Conservation (phyloP, 495 filamentous ascomycete genomes). For the Annulohypoxylon moriforme region DNA sequence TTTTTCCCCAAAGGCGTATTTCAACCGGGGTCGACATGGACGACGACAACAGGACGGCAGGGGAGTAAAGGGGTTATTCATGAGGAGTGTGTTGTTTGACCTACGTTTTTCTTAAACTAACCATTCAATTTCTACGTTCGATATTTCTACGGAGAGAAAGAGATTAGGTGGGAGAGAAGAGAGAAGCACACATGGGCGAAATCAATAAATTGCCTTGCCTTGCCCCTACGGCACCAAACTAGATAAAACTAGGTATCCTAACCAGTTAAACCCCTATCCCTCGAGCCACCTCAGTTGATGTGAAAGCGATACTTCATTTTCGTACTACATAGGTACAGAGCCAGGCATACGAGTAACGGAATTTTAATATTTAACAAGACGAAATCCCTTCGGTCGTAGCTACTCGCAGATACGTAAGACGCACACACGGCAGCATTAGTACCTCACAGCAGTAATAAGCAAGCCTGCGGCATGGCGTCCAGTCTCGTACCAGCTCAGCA, state of each 20-base stretch:
- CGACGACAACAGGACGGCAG: neutral
- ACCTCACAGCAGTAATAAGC: neutral
- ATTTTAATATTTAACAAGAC: neutral
- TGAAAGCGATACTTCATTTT: neutral
- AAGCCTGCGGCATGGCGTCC: neutral
- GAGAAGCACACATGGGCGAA: neutral
- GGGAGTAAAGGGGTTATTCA: neutral
- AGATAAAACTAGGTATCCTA: neutral
- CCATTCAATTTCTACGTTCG: neutral
- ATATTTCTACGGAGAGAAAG: neutral
- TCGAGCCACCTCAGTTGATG: neutral
- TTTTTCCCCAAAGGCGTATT: neutral
- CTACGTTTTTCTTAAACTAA: neutral
- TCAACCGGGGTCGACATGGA: neutral
- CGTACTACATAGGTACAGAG: too few species aligned
- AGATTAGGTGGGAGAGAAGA: neutral
- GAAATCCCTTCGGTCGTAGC: neutral
- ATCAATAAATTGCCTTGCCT: neutral
- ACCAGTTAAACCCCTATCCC: neutral
- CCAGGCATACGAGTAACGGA: neutral
- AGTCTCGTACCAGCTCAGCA: neutral
- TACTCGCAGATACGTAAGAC: neutral
- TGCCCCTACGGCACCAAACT: conserved; percentile 5
- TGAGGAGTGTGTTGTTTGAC: neutral
- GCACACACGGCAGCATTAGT: neutral